Evolutionary conservation across 805 yeast species (phyloP).

Genomic region (Suhomyces faveliae): DNA sequence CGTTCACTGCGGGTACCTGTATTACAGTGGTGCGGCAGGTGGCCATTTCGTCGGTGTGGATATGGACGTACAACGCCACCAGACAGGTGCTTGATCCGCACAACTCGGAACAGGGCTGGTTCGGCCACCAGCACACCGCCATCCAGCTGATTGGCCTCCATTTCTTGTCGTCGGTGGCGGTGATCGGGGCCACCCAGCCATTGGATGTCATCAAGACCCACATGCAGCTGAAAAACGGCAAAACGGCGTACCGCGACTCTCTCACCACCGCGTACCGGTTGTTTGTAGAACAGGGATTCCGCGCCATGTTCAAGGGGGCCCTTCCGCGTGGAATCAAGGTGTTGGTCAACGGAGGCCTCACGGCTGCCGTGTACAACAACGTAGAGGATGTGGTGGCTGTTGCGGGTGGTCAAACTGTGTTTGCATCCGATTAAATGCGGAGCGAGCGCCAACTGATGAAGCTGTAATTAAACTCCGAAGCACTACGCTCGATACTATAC

Average conservation of each 20-base stretch:
- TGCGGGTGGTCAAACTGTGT: conserved; percentile 34
- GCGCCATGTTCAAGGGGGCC: conserved; percentile 35
- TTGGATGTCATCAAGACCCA: conserved; percentile 82
- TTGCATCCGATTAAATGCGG: conserved; percentile 21
- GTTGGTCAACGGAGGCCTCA: conserved; percentile 67
- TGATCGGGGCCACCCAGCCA: conserved; percentile 81
- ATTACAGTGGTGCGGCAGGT: conserved; percentile 84
- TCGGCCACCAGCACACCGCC: conserved; percentile 43
- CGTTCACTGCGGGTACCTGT: conserved; percentile 77
- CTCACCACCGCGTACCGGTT: conserved; percentile 44
- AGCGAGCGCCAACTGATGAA: too few relatives aligned
- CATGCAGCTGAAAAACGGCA: conserved; percentile 76
- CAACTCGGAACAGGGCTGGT: conserved; percentile 38
- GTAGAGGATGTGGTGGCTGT: conserved; percentile 47
- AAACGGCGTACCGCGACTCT: conserved; percentile 56
- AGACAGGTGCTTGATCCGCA: conserved; percentile 67
- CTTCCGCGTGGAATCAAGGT: conserved; percentile 68
- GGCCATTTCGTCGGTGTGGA: conserved; percentile 76
- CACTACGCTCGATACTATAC: too few relatives aligned
- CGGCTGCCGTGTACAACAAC: conserved; percentile 60
- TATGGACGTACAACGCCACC: conserved; percentile 75
- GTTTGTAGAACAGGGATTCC: conserved; percentile 31
- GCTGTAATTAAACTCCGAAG: too few relatives aligned
- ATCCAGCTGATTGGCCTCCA: conserved; percentile 52
- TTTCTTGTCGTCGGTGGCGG: conserved; percentile 63